Evolutionary conservation across 2,329 filamentous ascomycete genomes (phyloP).

Genomic region (Colletotrichum sp.): DNA sequence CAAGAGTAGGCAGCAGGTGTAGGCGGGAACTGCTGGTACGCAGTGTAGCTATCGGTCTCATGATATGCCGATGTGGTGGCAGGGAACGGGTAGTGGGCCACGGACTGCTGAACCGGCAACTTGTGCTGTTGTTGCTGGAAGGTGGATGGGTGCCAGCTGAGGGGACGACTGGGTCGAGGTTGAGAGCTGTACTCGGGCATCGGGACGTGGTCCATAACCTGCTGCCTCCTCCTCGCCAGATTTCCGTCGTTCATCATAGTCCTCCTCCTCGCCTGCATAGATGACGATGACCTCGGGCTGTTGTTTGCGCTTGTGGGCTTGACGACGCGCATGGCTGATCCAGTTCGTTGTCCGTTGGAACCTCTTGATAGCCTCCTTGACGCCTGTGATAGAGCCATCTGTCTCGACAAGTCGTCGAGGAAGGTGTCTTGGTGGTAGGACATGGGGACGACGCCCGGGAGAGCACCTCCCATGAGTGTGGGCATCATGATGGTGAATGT

Average conservation of each 20-base stretch:
- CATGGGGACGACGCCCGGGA: conserved; percentile 32
- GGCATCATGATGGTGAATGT: conserved; percentile 35
- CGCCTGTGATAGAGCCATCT: conserved; percentile 53
- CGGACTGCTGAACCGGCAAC: conserved; percentile 32
- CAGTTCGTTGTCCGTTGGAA: conserved; percentile 54
- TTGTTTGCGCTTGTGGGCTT: conserved; percentile 74
- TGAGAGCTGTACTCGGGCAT: conserved; percentile 37
- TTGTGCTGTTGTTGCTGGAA: conserved; percentile 36
- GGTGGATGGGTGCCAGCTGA: conserved; percentile 79
- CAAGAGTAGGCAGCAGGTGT: conserved; percentile 62
- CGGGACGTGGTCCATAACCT: conserved; percentile 49
- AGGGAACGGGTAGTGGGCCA: conserved; percentile 45
- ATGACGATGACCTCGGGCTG: conserved; percentile 65
- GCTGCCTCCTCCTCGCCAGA: conserved; percentile 50
- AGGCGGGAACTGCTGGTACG: conserved; percentile 51
- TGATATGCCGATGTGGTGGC: conserved; percentile 39
- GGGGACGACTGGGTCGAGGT: conserved; percentile 57
- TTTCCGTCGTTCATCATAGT: conserved; percentile 59
- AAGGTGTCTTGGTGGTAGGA: conserved; percentile 47
- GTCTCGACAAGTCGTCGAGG: conserved; percentile 57
- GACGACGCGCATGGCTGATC: conserved; percentile 60
- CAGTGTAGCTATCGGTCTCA: conserved; percentile 45
- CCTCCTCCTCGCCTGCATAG: conserved; percentile 55
- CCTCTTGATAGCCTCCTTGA: conserved; percentile 53
- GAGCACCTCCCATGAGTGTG: conserved; percentile 36